Conservation (phyloP, 2,329 filamentous ascomycete genomes). For the Pseudocercospora macadamiae region DNA sequence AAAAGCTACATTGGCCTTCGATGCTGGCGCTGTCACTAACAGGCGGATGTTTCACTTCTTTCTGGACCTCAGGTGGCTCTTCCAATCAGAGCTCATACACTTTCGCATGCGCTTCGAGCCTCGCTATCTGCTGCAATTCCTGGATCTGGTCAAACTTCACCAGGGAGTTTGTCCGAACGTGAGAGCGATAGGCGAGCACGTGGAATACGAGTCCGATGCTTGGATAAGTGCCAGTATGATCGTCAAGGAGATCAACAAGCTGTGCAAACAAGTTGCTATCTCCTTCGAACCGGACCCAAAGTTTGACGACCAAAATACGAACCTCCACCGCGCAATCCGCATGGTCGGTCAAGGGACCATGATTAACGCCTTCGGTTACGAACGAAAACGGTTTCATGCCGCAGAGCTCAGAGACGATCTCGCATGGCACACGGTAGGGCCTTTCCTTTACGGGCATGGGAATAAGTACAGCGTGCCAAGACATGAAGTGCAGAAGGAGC, state of each 20-base stretch:
- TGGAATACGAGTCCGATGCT: slow-evolving; percentile 96
- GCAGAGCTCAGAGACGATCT: slow-evolving; percentile 87
- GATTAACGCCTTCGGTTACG: slow-evolving; percentile 84
- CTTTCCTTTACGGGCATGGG: slow-evolving; percentile 65
- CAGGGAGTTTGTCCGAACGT: slow-evolving; percentile 97
- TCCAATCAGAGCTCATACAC: slow-evolving; percentile 86
- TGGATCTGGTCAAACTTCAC: slow-evolving; percentile 93
- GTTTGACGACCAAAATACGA: slow-evolving; percentile 55
- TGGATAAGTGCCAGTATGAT: slow-evolving; percentile 97
- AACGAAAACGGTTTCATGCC: slow-evolving; percentile 80
- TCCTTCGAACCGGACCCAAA: slow-evolving; percentile 71
- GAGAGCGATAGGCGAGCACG: slow-evolving; percentile 88
- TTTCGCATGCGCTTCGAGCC: slow-evolving; percentile 79
- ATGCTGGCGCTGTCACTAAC: slow-evolving; percentile 93
- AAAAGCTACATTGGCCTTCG: slow-evolving; percentile 85
- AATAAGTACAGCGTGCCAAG: slow-evolving; percentile 68
- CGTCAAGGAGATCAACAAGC: slow-evolving; percentile 89
- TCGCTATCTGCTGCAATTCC: slow-evolving; percentile 88
- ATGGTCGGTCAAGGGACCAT: slow-evolving; percentile 82
- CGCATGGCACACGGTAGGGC: slow-evolving; percentile 78
- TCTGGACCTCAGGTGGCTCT: slow-evolving; percentile 86
- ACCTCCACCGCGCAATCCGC: slow-evolving; percentile 72
- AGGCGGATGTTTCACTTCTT: slow-evolving; percentile 98
- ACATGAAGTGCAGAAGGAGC: slow-evolving; percentile 84
- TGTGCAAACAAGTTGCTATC: slow-evolving; percentile 86